A percentile compares a stretch with the other conserved stretches of the same genome.
Evolutionary conservation across 768 basidiomycete genomes (phyloP).

Genomic region (Lactarius tabidus): DNA sequence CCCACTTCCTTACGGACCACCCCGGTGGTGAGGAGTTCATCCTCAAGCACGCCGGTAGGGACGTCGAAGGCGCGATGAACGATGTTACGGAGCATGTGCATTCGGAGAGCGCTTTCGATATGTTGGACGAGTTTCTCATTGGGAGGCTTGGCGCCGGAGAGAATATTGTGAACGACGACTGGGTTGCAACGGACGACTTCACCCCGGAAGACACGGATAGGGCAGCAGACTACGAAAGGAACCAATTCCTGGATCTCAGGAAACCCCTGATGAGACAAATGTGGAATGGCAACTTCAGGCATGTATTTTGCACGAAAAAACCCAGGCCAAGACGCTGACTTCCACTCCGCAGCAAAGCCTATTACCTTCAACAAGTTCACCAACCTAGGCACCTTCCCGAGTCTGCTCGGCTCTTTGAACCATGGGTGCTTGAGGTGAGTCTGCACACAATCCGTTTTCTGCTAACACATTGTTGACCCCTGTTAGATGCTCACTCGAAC

Average conservation of each 20-base stretch:
- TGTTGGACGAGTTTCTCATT: slow-evolving; percentile 84
- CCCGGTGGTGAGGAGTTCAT: slow-evolving; percentile 95
- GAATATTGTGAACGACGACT: slow-evolving; percentile 78
- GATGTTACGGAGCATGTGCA: slow-evolving; percentile 81
- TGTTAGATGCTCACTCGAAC: slow-evolving; percentile 74
- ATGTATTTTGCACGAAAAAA: slow-evolving; percentile 26
- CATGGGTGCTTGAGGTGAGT: slow-evolving; percentile 71
- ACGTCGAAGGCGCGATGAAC: slow-evolving; percentile 77
- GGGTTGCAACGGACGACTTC: slow-evolving; percentile 87
- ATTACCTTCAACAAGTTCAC: slow-evolving; percentile 95
- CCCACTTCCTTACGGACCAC: slow-evolving; percentile 79
- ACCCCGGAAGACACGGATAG: slow-evolving; percentile 87
- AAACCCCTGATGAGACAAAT: slow-evolving; percentile 84
- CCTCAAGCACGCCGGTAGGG: slow-evolving; percentile 75
- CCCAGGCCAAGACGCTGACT: not conserved
- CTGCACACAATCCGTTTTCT: slow-evolving; percentile 1
- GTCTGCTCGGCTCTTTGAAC: slow-evolving; percentile 84
- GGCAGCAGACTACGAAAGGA: slow-evolving; percentile 77
- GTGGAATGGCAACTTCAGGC: slow-evolving; percentile 84
- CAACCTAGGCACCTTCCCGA: slow-evolving; percentile 86
- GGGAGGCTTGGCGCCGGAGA: slow-evolving; percentile 78
- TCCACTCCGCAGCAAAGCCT: slow-evolving; percentile 64
- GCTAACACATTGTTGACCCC: slow-evolving; percentile 1
- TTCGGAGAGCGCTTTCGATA: slow-evolving; percentile 85
- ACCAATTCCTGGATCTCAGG: slow-evolving; percentile 86